Evolutionary conservation across 2,329 filamentous ascomycete genomes (phyloP), one percentile per base, ranked within the genome.

Genomic region (Cadophora sp.): DNA sequence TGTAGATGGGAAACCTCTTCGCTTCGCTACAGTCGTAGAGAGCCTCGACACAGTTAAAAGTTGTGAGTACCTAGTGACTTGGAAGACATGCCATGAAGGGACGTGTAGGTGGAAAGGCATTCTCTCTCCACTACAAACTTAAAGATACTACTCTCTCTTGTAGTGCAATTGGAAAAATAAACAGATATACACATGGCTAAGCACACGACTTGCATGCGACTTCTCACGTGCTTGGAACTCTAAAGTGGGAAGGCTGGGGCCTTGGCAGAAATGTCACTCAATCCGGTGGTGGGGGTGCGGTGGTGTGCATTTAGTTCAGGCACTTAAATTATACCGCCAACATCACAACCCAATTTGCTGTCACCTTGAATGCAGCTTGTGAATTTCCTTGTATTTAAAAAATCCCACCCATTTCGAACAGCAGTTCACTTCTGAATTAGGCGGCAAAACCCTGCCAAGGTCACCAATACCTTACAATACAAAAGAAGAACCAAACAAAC

Each of bases 251-350:
- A 60, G 56, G 63, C 45, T 55, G 55, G 58, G 27, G 45, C 27
- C 56, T 53, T 47, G 63, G 55, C 63, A 48, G 24, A 24, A 24
- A 53, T 59, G 22, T 20, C 30, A 24, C 59, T 43, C 20, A 55
- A 61, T 24, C 50, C 43, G 64, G 48, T 65, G 64, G 64, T 65
- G 64, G 64, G 64, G 64, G 51, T 20, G 59, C 27, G 6, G 27
- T 3, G 3, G 27, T 30, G 27, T 30, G 27, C 4, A n/a, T n/a
- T n/a, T n/a, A n/a, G n/a, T 62, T 65, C 62, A 68, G 65, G 51
- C 59, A 63, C 59, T 62, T 8, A 24, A 53, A 43, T 43, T 27
- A 59, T 45, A 56, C 45, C 45, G 51, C 59, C 64, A 64, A 59
- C 60, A 48, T 55, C 43, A 33, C 27, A 24, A 47, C 22, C 33